Percentiles rank a stretch among this genome's conserved stretches.
These are phyloP conservation scores for Dorcoceras hygrometricum DNA, from an alignment of 257 asterid genomes.

Conservation along the genomic window DNA sequence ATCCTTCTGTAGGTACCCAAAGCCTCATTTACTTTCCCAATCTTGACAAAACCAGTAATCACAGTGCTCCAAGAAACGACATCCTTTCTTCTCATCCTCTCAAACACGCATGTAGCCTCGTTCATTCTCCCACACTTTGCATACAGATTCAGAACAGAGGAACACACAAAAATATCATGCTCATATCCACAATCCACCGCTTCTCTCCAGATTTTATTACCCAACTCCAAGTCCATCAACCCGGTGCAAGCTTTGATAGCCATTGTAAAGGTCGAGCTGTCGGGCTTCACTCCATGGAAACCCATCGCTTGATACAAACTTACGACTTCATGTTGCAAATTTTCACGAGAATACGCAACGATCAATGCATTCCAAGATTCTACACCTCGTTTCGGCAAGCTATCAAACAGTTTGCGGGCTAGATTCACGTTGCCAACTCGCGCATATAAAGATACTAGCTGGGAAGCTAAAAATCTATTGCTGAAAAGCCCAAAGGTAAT, in stretches of 20 bases:
- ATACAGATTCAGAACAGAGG: constrained; percentile 60
- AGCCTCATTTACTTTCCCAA: constrained; percentile 50
- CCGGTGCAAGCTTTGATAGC: constrained; percentile 71
- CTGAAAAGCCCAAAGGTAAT: constrained; percentile 49
- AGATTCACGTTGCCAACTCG: constrained; percentile 35
- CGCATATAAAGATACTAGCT: constrained; percentile 42
- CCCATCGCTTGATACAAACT: constrained; percentile 41
- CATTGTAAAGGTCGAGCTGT: constrained; percentile 79
- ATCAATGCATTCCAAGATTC: constrained; percentile 74
- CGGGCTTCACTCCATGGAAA: constrained; percentile 46
- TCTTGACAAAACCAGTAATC: constrained; percentile 59
- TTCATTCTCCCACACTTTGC: constrained; percentile 61
- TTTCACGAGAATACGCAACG: constrained; percentile 43
- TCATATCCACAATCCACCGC: constrained; percentile 55
- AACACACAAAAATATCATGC: constrained; percentile 61
- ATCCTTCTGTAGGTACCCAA: constrained; percentile 42
- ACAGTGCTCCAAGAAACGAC: constrained; percentile 69
- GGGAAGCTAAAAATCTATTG: constrained; percentile 35
- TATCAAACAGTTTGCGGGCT: constrained; percentile 65
- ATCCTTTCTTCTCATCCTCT: constrained; percentile 50
- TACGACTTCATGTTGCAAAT: constrained; percentile 36
- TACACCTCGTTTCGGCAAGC: constrained; percentile 43
- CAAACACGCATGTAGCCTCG: constrained; percentile 54
- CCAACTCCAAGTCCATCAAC: constrained; percentile 49
- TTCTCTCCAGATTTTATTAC: constrained; percentile 45